phyloP scores from a whole-genome alignment of 345 rosid genomes.

The Acer saccharum region DNA sequence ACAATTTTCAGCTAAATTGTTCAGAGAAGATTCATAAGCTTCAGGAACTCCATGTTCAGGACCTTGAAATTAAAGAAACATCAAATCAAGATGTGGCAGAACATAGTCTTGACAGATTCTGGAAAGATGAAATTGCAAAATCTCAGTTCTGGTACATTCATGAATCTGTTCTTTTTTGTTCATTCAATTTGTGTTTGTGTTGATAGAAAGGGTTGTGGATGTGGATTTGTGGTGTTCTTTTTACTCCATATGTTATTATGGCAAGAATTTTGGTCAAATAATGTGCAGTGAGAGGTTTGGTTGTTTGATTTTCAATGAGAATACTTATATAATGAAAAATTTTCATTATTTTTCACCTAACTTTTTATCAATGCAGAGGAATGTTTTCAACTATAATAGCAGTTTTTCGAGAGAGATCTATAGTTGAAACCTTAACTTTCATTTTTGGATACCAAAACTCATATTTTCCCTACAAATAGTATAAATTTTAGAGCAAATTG shows the following conservation, averaged over 20 bases:
- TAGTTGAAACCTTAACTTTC: conserved; percentile 69
- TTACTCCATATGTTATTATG: neutral
- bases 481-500: no score
- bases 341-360: no score
- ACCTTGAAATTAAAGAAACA: neutral
- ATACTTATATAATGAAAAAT: no score
- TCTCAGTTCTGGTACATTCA: no score
- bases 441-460: conserved; percentile 64
- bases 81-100: neutral
- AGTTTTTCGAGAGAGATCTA: conserved; percentile 55
- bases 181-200: neutral
- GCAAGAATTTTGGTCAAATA: no score
- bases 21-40: no score
- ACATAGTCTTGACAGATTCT: neutral
- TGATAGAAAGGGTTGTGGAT: neutral
- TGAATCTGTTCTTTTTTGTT: no score
- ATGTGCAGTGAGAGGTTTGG: no score
- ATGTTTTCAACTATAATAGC: conserved; percentile 58
- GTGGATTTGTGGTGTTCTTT: neutral
- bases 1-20: neutral
- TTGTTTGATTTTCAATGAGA: no score
- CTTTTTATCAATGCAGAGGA: no score
- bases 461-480: conserved; percentile 11
- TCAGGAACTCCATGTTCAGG: no score
- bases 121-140: neutral